Percentiles rank a stretch among this genome's conserved stretches.
phyloP scores from a whole-genome alignment of 169 alveolate species.

The Plasmodium billcollinsi region DNA sequence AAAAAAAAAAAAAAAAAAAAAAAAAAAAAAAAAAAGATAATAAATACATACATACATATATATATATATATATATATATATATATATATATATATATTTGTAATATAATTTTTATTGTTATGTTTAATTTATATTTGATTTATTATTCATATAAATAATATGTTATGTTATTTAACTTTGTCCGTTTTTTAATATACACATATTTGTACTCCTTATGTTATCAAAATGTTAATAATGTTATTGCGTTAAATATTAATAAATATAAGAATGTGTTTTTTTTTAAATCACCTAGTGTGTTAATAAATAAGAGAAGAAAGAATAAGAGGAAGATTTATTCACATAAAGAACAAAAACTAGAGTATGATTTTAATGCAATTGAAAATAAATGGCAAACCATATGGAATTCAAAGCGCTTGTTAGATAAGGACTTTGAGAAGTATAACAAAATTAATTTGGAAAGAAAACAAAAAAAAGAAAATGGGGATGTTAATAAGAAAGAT shows the following conservation, averaged over 20 bases:
- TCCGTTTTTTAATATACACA: not conserved
- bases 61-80: not conserved
- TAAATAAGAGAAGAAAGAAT: slow-evolving; percentile 1
- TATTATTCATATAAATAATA: too few species aligned
- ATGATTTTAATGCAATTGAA: slow-evolving; percentile 30
- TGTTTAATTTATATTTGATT: too few species aligned
- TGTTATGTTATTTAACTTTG: not conserved
- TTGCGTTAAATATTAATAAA: not conserved
- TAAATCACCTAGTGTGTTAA: not conserved
- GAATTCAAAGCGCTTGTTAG: slow-evolving; percentile 46
- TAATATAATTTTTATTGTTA: too few species aligned
- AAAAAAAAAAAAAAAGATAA: too few species aligned
- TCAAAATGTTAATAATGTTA: not conserved
- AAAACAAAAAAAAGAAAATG: not conserved
- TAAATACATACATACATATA: too few species aligned
- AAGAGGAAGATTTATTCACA: not conserved
- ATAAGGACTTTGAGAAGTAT: slow-evolving; percentile 37
- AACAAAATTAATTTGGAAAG: not conserved
- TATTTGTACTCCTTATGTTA: not conserved
- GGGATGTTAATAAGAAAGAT: not conserved
- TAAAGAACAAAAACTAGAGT: not conserved
- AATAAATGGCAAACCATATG: slow-evolving; percentile 67
- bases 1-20: too few species aligned
- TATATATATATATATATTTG: not conserved
- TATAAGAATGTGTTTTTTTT: not conserved